Conservation (phyloP, 176 grass and related monocot genomes). For the Dactylis glomerata region DNA sequence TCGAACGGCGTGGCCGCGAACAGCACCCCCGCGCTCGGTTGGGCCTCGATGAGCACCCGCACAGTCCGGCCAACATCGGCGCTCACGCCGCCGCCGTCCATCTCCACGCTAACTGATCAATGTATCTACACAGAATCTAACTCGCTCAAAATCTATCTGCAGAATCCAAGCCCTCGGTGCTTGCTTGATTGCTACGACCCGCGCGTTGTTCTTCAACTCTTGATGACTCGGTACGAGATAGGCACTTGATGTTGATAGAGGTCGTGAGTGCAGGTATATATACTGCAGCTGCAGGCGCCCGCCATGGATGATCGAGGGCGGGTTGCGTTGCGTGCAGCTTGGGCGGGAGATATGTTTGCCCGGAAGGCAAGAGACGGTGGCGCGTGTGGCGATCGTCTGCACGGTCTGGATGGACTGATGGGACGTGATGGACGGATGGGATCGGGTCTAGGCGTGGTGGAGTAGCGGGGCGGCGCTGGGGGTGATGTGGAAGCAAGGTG, state of each 20-base stretch:
- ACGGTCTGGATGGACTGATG: background rate
- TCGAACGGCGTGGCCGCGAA: slow-evolving; percentile 51
- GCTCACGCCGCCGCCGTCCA: background rate
- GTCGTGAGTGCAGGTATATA: background rate
- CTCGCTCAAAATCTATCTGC: background rate
- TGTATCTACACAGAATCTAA: background rate
- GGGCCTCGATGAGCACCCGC: slow-evolving; percentile 43
- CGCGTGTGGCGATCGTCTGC: background rate
- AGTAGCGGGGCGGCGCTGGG: background rate
- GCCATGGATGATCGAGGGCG: slow-evolving; percentile 29
- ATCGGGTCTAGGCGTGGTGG: background rate
- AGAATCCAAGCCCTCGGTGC: background rate
- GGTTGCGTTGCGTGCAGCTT: slow-evolving; percentile 49
- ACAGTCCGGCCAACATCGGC: background rate
- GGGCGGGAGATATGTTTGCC: slow-evolving; percentile 40
- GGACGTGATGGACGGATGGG: slow-evolving; percentile 4
- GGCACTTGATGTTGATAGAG: background rate
- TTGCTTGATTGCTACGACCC: background rate
- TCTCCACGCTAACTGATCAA: background rate
- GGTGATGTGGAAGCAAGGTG: slow-evolving; percentile 43
- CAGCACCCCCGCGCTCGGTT: slow-evolving; percentile 23
- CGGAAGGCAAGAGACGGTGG: slow-evolving; percentile 50
- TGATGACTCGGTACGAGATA: background rate
- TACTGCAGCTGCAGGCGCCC: background rate
- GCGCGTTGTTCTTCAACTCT: background rate